A percentile compares a stretch with the other conserved stretches of the same genome.
These are phyloP conservation scores for Clarireedia paspali DNA, from an alignment of 2,329 filamentous ascomycete species.

Conservation along the genomic window DNA sequence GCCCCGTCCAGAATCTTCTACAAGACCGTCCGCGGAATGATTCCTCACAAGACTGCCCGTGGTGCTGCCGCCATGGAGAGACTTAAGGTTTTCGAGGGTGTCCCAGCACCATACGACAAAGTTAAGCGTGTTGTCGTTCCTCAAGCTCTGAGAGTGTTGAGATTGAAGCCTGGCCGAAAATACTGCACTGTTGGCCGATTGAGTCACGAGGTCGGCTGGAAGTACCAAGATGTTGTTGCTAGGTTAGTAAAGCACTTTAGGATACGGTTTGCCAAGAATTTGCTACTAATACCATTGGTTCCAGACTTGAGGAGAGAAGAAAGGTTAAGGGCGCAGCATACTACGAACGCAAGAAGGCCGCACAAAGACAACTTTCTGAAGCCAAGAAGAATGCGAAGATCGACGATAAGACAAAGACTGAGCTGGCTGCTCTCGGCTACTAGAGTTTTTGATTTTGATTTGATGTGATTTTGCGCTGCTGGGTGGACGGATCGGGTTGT, in stretches of 20 bases:
- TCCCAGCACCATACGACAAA: constrained; percentile 98
- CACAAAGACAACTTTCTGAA: constrained; percentile 80
- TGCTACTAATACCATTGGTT: constrained; percentile 20
- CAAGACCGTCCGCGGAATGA: constrained; percentile 99
- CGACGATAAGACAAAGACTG: constrained; percentile 78
- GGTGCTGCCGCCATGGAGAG: constrained; percentile 94
- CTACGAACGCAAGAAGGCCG: constrained; percentile 99
- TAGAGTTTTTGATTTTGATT: constrained; percentile 43
- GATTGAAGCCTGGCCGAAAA: constrained; percentile 98
- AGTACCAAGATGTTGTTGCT: constrained; percentile 99
- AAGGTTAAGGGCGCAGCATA: constrained; percentile 99
- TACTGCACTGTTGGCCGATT: constrained; percentile 99
- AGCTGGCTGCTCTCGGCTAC: constrained; percentile 87
- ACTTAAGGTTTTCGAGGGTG: constrained; percentile 99
- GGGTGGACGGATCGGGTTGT: constrained; percentile 16
- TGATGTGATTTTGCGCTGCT: constrained; percentile 15
- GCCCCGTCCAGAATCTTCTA: constrained; percentile 99
- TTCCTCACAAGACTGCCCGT: constrained; percentile 99
- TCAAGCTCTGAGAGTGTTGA: constrained; percentile 92
- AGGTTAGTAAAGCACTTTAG: constrained; percentile 56
- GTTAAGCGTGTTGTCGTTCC: constrained; percentile 99
- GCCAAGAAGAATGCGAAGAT: constrained; percentile 88
- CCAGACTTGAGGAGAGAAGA: constrained; percentile 95
- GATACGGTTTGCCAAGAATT: neutral
- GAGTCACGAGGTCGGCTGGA: constrained; percentile 99